Evolutionary conservation across 1,284 basidiomycete species (phyloP).

Genomic region (Moesziomyces antarcticus): DNA sequence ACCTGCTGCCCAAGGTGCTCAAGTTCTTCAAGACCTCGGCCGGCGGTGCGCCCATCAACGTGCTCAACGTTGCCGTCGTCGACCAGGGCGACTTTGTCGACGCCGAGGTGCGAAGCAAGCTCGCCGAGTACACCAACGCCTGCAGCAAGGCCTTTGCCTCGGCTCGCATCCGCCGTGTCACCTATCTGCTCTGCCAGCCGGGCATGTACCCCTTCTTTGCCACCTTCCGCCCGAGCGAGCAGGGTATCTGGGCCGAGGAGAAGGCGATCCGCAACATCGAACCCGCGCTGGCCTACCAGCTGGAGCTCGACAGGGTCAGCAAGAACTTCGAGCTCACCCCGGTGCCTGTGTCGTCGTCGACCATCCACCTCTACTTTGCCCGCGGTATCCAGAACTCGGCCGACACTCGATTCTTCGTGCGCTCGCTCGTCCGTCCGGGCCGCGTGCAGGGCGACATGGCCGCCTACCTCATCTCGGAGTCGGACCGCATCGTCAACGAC

Average conservation of each 20-base stretch:
- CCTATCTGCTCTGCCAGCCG: slow-evolving; percentile 89
- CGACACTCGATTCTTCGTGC: slow-evolving; percentile 96
- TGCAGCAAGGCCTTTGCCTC: slow-evolving; percentile 75
- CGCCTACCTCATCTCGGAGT: slow-evolving; percentile 97
- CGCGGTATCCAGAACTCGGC: slow-evolving; percentile 94
- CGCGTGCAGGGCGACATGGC: slow-evolving; percentile 90
- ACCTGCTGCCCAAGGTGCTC: slow-evolving; percentile 57
- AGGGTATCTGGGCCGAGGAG: slow-evolving; percentile 88
- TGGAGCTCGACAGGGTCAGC: slow-evolving; percentile 94
- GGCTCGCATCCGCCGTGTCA: slow-evolving; percentile 89
- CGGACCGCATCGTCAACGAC: slow-evolving; percentile 92
- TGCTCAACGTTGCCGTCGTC: slow-evolving; percentile 79
- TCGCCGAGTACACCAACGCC: slow-evolving; percentile 80
- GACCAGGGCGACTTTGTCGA: slow-evolving; percentile 81
- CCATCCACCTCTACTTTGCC: slow-evolving; percentile 81
- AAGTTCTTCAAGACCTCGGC: slow-evolving; percentile 53
- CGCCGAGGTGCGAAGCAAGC: slow-evolving; percentile 79
- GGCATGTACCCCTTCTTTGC: slow-evolving; percentile 94
- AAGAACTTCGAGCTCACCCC: slow-evolving; percentile 93
- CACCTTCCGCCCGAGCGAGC: slow-evolving; percentile 79
- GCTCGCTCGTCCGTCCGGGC: slow-evolving; percentile 94
- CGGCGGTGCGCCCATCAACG: slow-evolving; percentile 68
- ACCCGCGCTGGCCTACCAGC: slow-evolving; percentile 96
- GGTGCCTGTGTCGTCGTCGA: slow-evolving; percentile 79
- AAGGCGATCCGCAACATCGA: slow-evolving; percentile 98